Percentiles rank a stretch among this genome's conserved stretches.
These are phyloP conservation scores for Cordyceps cateniannulata DNA, from an alignment of 2,329 filamentous ascomycete species.

Conservation along the genomic window DNA sequence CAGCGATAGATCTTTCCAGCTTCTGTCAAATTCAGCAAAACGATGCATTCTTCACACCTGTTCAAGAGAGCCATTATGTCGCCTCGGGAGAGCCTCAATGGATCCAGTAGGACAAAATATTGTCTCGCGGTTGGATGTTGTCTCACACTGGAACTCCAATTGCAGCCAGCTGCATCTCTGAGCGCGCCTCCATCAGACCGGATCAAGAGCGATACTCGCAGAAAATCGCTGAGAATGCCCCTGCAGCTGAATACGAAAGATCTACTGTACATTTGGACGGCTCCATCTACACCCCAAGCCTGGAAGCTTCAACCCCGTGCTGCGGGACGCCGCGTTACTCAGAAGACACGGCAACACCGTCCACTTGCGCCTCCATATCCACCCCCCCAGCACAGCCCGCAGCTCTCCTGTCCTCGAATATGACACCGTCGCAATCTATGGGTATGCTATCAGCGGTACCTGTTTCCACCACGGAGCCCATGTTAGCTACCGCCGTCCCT, in stretches of 20 bases:
- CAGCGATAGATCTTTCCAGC: background rate
- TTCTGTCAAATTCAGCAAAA: background rate
- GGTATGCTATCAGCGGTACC: background rate
- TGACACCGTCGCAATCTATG: background rate
- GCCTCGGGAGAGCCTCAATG: background rate
- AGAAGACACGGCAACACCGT: background rate
- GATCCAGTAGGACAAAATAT: constrained; percentile 17
- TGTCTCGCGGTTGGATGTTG: constrained; percentile 16
- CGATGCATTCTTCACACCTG: background rate
- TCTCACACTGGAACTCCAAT: background rate
- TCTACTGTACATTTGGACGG: background rate
- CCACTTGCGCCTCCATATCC: background rate
- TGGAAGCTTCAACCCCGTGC: background rate
- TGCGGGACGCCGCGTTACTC: background rate
- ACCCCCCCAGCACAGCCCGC: background rate
- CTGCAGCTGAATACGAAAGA: background rate
- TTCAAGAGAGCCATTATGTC: background rate
- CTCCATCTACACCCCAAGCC: background rate
- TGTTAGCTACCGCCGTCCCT: background rate
- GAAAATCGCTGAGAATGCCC: background rate
- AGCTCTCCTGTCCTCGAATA: constrained; percentile 5
- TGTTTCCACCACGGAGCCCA: background rate
- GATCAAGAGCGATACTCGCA: background rate
- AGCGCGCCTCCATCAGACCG: background rate
- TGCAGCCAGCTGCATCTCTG: background rate